Percentiles rank a stretch among this genome's conserved stretches.
Evolutionary conservation across 2,329 filamentous ascomycete species (phyloP).

Genomic region (Pseudogymnoascus verrucosus): DNA sequence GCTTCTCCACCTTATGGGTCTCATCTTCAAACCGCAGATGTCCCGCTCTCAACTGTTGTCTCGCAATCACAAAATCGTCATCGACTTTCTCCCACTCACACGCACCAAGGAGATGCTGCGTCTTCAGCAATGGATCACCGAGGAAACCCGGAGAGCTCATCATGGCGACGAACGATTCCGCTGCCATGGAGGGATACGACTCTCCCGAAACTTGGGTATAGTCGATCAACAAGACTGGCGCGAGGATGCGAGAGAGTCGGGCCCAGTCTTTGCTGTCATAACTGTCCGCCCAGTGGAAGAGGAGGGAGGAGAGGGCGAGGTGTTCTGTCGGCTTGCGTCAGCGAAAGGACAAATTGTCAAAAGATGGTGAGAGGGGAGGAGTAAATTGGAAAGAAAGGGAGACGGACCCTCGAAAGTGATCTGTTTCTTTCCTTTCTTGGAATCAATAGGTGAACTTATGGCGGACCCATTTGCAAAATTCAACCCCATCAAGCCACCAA

Average conservation of each 20-base stretch:
- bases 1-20: slow-evolving; percentile 16
- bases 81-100: slow-evolving; percentile 50
- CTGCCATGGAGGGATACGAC: slow-evolving; percentile 53
- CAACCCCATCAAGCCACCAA: neutral
- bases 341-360: neutral
- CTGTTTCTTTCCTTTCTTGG: neutral
- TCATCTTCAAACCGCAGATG: slow-evolving; percentile 39
- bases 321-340: slow-evolving; percentile 33
- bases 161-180: slow-evolving; percentile 54
- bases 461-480: neutral
- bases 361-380: neutral
- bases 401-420: neutral
- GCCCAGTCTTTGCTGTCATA: slow-evolving; percentile 61
- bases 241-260: slow-evolving; percentile 51
- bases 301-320: slow-evolving; percentile 40
- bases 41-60: slow-evolving; percentile 53
- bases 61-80: slow-evolving; percentile 50
- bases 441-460: neutral
- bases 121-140: slow-evolving; percentile 53
- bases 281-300: slow-evolving; percentile 57
- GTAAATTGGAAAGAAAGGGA: neutral
- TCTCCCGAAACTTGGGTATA: slow-evolving; percentile 58
- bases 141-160: slow-evolving; percentile 48
- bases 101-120: slow-evolving; percentile 57
- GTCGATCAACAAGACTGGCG: slow-evolving; percentile 54